Evolutionary conservation across 2,329 filamentous ascomycete genomes (phyloP).

Genomic region (Teratosphaeria viscida): DNA sequence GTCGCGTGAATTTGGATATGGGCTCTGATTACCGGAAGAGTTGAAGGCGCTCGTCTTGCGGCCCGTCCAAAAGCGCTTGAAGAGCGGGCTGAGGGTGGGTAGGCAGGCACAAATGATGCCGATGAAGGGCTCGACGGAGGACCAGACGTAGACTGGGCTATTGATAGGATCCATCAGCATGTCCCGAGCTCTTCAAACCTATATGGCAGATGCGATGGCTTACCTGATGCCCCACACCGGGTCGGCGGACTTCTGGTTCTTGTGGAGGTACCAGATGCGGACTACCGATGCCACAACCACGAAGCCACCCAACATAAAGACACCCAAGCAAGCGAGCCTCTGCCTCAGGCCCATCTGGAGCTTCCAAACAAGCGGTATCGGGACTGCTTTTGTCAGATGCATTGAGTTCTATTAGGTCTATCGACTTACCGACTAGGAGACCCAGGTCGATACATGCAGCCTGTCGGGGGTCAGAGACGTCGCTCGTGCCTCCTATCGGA

Average conservation of each 20-base stretch:
- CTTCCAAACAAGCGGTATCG: slow-evolving; percentile 3
- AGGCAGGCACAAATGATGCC: slow-evolving; percentile 7
- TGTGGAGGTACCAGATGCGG: slow-evolving; percentile 3
- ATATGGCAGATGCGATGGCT: background rate
- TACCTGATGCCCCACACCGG: slow-evolving; percentile 1
- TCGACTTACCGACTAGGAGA: background rate
- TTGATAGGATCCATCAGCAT: background rate
- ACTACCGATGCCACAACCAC: slow-evolving; percentile 3
- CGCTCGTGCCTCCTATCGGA: background rate
- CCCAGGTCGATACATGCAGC: background rate
- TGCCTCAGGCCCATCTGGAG: slow-evolving; percentile 1
- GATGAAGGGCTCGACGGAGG: slow-evolving; percentile 5
- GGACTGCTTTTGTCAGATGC: background rate
- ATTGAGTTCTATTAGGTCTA: background rate
- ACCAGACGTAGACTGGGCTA: slow-evolving; percentile 6
- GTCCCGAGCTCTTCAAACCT: background rate
- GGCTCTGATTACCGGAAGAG: background rate
- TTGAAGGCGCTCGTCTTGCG: background rate
- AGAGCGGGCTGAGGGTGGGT: slow-evolving; percentile 7
- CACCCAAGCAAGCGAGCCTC: background rate
- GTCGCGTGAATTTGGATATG: background rate
- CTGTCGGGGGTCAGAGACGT: background rate
- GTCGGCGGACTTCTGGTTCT: background rate
- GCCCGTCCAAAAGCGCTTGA: slow-evolving; percentile 1
- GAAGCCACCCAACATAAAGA: slow-evolving; percentile 2